These are phyloP conservation scores for Cystofilobasidium bisporidii DNA, from an alignment of 768 basidiomycete genomes.

Conservation along the genomic window DNA sequence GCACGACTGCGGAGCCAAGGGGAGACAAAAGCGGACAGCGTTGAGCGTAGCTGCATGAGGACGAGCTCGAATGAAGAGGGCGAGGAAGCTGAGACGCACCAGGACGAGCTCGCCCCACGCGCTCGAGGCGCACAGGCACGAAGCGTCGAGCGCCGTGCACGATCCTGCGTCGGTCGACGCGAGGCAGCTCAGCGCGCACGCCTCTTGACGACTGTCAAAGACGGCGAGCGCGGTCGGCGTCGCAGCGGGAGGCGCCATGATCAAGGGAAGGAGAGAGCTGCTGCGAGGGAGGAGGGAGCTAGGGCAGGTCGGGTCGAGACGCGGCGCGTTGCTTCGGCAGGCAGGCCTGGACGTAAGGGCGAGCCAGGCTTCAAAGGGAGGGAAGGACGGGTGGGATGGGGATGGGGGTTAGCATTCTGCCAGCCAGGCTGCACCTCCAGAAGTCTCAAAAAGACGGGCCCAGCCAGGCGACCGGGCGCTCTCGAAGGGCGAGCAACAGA, in stretches of 20 bases:
- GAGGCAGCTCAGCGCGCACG: constrained; percentile 9
- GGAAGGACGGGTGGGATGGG: too few species aligned
- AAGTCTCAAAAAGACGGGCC: too few species aligned
- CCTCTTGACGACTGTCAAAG: neutral
- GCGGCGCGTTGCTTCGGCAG: too few species aligned
- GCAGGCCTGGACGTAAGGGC: too few species aligned
- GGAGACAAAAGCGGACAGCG: neutral
- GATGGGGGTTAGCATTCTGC: too few species aligned
- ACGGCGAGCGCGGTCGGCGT: neutral
- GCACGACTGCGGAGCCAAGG: neutral
- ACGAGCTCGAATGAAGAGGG: neutral
- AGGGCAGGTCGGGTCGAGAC: neutral
- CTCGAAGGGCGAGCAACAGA: too few species aligned
- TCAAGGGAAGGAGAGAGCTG: too few species aligned
- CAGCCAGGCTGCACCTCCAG: too few species aligned
- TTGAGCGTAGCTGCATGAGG: constrained; percentile 3
- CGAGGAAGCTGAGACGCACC: neutral
- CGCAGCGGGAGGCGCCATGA: neutral
- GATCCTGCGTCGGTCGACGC: neutral
- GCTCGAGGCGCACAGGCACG: constrained; percentile 1
- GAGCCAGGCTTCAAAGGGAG: too few species aligned
- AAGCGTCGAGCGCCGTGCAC: constrained; percentile 15
- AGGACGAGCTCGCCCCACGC: constrained; percentile 10
- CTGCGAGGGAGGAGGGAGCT: too few species aligned
- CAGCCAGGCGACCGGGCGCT: too few species aligned